Percentiles rank a stretch among this genome's conserved stretches.
These are phyloP conservation scores for Linnemannia zychae DNA, from an alignment of 192 early-diverging fungal genomes.

Conservation along the genomic window DNA sequence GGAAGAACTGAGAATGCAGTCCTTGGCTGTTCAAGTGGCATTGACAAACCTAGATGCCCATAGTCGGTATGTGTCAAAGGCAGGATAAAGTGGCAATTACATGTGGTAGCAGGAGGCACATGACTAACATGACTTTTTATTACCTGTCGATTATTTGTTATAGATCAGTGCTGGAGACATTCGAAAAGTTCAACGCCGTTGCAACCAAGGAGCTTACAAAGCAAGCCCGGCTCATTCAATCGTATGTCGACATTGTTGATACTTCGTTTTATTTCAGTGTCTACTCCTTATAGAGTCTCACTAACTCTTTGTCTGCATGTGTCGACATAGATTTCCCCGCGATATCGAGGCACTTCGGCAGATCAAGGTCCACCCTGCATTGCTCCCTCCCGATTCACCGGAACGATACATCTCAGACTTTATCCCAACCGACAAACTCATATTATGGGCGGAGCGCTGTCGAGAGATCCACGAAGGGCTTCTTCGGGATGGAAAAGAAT, in stretches of 20 bases:
- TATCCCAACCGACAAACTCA: slow-evolving; percentile 54
- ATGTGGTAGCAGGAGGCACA: not conserved
- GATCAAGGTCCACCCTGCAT: slow-evolving; percentile 61
- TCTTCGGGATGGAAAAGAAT: slow-evolving; percentile 38
- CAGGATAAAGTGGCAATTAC: not conserved
- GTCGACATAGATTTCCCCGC: slow-evolving; percentile 37
- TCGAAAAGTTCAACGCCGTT: slow-evolving; percentile 55
- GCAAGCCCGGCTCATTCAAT: slow-evolving; percentile 50
- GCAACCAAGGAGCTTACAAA: slow-evolving; percentile 59
- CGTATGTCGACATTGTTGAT: slow-evolving; percentile 25
- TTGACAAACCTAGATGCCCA: slow-evolving; percentile 65
- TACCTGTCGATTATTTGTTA: not conserved
- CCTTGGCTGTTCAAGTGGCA: slow-evolving; percentile 65
- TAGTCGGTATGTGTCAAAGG: slow-evolving; percentile 28
- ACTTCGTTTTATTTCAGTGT: not conserved
- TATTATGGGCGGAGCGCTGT: slow-evolving; percentile 51
- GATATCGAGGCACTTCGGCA: slow-evolving; percentile 59
- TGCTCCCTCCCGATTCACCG: slow-evolving; percentile 40
- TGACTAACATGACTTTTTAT: not conserved
- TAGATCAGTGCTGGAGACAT: slow-evolving; percentile 59
- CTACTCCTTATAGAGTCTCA: not conserved
- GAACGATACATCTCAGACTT: slow-evolving; percentile 54
- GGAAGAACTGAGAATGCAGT: slow-evolving; percentile 62
- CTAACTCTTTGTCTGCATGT: slow-evolving; percentile 19
- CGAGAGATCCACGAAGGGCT: slow-evolving; percentile 46